Evolutionary conservation across 2,329 filamentous ascomycete genomes (phyloP), one percentile per base, ranked within the genome.

Genomic region (Aureobasidium sp.): DNA sequence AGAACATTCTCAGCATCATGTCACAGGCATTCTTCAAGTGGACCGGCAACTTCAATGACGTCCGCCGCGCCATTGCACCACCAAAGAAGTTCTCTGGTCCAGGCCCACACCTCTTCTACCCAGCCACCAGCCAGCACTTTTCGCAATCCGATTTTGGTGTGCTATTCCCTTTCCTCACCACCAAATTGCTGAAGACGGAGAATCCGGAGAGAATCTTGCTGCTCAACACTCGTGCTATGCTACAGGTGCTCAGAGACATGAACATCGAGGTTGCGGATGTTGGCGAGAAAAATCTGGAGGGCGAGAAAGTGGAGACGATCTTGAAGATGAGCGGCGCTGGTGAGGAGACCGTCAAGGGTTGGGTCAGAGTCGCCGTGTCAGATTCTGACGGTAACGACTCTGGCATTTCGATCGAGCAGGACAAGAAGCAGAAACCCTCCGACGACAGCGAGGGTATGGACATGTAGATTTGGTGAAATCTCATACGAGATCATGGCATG

Each of bases 101-200:
- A 51, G 58, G 45, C 60, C 83, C 88, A 4, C 79, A 84, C 60
- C 80, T 91, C 62, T 94, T 87, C 71, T 91, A 88, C 66, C 83
- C 88, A 2, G 66, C 76, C 12, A 74, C 79, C 39, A 86, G 84
- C n/a, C 87, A 88, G 0, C 89, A 95, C 65, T 77, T 94, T 22
- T 88, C 79, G 55, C 89, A 94, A 68, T 86, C 82, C 17, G 89
- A 95, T 63, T 94, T 93, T 61, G 89, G 86, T 30, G 71, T 93
- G 21, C 70, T 95, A 19, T 94, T 94, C 63, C 88, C 88, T 0
- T 86, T 83, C 77, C 59, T 77, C 1, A 76, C 74, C 7, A 72
- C 71, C 42, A 71, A 72, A 38, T 64, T 76, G 10, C 73, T 75
- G 53, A 76, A 77, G 53, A 74, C 74, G 0, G 71, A 95, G 71